phyloP scores from a whole-genome alignment of 305 asterid genomes.

The Fraxinus velutina region DNA sequence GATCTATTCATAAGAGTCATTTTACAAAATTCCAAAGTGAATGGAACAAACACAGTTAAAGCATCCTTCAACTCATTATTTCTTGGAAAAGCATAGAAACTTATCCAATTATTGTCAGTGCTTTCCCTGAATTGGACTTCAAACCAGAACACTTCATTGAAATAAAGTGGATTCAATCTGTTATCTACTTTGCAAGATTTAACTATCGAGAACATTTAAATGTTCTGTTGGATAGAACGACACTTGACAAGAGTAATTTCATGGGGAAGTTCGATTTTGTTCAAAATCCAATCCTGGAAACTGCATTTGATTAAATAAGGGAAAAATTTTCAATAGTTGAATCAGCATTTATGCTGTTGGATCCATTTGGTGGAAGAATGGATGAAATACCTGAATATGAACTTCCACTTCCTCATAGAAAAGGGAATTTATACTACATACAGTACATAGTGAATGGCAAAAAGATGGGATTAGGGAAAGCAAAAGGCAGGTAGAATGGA shows the following conservation, averaged over 20 bases:
- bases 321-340: conserved; percentile 23
- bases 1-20: too few relatives aligned
- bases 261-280: not conserved
- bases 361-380: conserved; percentile 51
- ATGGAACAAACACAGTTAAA: not conserved
- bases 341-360: conserved; percentile 27
- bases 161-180: not conserved
- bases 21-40: not conserved
- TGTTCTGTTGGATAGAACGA: not conserved
- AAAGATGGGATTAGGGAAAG: conserved; percentile 16
- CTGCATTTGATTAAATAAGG: not conserved
- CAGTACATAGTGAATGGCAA: conserved; percentile 47
- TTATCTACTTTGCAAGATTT: not conserved
- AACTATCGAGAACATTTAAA: not conserved
- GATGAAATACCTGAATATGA: conserved; percentile 21
- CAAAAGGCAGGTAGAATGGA: conserved; percentile 35
- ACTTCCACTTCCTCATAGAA: conserved; percentile 45
- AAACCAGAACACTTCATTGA: not conserved
- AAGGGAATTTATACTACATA: conserved; percentile 37
- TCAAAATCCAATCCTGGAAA: not conserved
- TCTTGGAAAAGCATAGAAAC: not conserved
- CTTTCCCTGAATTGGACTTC: not conserved
- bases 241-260: not conserved
- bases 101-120: not conserved
- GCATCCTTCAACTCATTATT: not conserved